phyloP scores from a whole-genome alignment of 2,329 filamentous ascomycete genomes.

The Plenodomus tracheiphilus region DNA sequence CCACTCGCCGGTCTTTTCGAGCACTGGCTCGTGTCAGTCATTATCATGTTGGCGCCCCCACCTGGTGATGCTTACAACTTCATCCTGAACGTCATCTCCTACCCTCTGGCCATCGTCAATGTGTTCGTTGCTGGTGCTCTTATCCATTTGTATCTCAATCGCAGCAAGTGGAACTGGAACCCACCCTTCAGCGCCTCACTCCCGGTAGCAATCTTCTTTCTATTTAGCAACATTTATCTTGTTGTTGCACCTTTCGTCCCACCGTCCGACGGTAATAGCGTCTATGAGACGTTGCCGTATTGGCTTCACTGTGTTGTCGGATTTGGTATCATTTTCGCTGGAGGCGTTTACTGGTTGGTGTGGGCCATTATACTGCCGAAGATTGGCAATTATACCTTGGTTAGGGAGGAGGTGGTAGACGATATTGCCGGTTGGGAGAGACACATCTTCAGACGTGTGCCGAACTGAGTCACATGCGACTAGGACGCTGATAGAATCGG shows the following conservation, averaged over 20 bases:
- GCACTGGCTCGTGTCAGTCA: conserved; percentile 66
- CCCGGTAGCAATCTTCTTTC: conserved; percentile 57
- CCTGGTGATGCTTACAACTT: conserved; percentile 70
- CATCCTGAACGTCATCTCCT: conserved; percentile 60
- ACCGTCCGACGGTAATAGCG: conserved; percentile 51
- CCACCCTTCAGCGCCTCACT: conserved; percentile 55
- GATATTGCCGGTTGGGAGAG: conserved; percentile 46
- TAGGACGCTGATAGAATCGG: too few relatives aligned
- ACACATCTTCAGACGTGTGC: conserved; percentile 40
- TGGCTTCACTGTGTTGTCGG: conserved; percentile 59
- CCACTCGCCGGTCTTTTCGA: conserved; percentile 64
- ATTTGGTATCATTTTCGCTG: conserved; percentile 53
- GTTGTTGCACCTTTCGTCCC: conserved; percentile 57
- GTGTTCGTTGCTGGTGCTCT: conserved; percentile 55
- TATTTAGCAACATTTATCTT: conserved; percentile 57
- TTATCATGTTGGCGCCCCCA: conserved; percentile 69
- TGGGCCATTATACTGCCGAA: conserved; percentile 56
- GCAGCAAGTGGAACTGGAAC: conserved; percentile 50
- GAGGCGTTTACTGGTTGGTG: conserved; percentile 56
- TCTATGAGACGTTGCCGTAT: conserved; percentile 58
- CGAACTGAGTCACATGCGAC: conserved; percentile 6
- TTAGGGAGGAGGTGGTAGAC: conserved; percentile 39
- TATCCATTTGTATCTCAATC: conserved; percentile 51
- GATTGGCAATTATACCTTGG: conserved; percentile 43
- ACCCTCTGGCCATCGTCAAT: conserved; percentile 63